Conservation (phyloP, 2,329 filamentous ascomycete species). For the Talaromyces sp. region DNA sequence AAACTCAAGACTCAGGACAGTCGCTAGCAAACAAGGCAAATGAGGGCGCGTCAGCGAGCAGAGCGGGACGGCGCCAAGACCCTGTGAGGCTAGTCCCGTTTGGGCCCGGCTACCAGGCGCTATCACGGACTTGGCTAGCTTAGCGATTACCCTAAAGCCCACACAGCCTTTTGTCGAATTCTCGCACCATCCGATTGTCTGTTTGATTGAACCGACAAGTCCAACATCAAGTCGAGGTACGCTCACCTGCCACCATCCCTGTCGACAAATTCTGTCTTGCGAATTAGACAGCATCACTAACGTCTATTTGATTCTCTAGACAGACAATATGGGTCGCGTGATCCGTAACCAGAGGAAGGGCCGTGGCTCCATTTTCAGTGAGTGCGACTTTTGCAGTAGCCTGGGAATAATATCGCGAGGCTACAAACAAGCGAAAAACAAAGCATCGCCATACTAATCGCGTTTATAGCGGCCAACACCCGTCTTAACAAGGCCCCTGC, state of each 20-base stretch:
- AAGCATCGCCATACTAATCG: slow-evolving; percentile 29
- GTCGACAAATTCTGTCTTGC: background rate
- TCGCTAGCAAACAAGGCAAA: background rate
- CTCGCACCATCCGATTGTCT: slow-evolving; percentile 27
- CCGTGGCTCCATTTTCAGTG: slow-evolving; percentile 73
- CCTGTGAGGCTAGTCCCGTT: background rate
- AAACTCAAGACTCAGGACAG: background rate
- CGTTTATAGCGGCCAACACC: slow-evolving; percentile 65
- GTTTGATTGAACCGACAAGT: slow-evolving; percentile 33
- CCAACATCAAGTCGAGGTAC: slow-evolving; percentile 42
- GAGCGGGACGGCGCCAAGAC: background rate
- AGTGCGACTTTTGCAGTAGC: slow-evolving; percentile 42
- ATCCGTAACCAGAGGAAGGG: slow-evolving; percentile 75
- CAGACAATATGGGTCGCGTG: slow-evolving; percentile 60
- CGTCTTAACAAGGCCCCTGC: slow-evolving; percentile 92
- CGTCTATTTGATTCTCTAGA: slow-evolving; percentile 27
- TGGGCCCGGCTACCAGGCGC: background rate
- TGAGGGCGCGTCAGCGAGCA: background rate
- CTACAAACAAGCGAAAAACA: slow-evolving; percentile 3
- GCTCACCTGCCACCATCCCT: slow-evolving; percentile 20
- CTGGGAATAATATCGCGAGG: slow-evolving; percentile 16
- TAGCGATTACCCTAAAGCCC: slow-evolving; percentile 45
- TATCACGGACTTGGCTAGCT: slow-evolving; percentile 32
- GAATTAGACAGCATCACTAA: slow-evolving; percentile 20
- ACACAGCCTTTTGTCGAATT: slow-evolving; percentile 41